A percentile compares a stretch with the other conserved stretches of the same genome.
phyloP scores from a whole-genome alignment of 1,284 basidiomycete species.

The Cutaneotrichosporon daszewskae region DNA sequence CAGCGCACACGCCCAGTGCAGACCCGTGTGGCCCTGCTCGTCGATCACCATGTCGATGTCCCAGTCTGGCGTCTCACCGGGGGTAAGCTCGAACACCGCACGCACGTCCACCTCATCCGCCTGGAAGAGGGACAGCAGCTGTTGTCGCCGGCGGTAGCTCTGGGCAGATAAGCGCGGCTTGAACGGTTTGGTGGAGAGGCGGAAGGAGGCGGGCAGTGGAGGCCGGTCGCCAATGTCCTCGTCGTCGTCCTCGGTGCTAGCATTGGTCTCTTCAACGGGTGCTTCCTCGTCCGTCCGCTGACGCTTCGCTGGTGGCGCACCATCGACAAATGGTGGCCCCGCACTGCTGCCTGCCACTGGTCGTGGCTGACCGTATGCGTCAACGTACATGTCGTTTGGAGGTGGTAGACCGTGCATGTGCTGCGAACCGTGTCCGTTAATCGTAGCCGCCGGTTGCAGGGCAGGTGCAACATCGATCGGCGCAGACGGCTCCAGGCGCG shows the following conservation, averaged over 20 bases:
- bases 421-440: slow-evolving; percentile 28
- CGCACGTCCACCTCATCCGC: slow-evolving; percentile 27
- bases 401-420: slow-evolving; percentile 23
- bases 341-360: slow-evolving; percentile 16
- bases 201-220: slow-evolving; percentile 49
- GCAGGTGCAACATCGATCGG: slow-evolving; percentile 4
- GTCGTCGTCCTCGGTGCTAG: slow-evolving; percentile 22
- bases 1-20: slow-evolving; percentile 89
- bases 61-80: slow-evolving; percentile 34
- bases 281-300: slow-evolving; percentile 4
- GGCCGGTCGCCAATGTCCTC: slow-evolving; percentile 29
- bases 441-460: slow-evolving; percentile 26
- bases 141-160: slow-evolving; percentile 50
- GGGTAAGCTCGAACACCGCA: slow-evolving; percentile 19
- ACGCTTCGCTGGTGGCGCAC: slow-evolving; percentile 26
- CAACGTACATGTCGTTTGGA: slow-evolving; percentile 35
- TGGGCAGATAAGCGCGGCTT: slow-evolving; percentile 52
- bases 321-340: background rate
- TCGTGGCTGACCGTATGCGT: slow-evolving; percentile 41
- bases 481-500: slow-evolving; percentile 5
- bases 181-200: slow-evolving; percentile 64
- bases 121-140: slow-evolving; percentile 35
- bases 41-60: slow-evolving; percentile 81
- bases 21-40: slow-evolving; percentile 87
- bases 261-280: slow-evolving; percentile 3